Evolutionary conservation across 345 rosid species (phyloP), one percentile per base, ranked within the genome.

Genomic region (Noccaea bulbosa): DNA sequence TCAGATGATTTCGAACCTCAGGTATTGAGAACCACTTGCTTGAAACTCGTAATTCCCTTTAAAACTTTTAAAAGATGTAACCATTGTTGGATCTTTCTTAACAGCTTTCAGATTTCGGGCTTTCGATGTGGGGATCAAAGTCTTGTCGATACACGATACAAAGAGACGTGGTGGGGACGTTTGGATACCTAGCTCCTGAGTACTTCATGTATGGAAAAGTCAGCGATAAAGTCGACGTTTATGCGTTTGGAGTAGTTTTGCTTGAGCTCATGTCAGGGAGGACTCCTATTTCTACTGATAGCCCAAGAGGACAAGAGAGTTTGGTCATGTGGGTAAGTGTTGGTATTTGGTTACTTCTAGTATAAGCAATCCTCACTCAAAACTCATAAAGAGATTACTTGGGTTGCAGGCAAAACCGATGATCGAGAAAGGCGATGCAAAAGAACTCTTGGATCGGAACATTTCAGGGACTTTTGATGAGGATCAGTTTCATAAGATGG

Each of bases 171-270:
- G 95, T 91, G 15, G 97, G 99, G 49, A 94, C 99, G 41, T 94
- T 94, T 66, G 99, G 99, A 39, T 94, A 94, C 75, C 89, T 94
- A 59, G 99, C 99, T 51, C 99, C 98, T 11, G 99, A 91, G 59
- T 94, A 91, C 74, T 94, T 94, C 48, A 91, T 94, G 99, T 91
- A 83, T 10, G 99, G 99, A 16, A 91, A 91, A 82, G 84, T 91
- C 17, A 94, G 99, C 33, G 86, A 91, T 78, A 91, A 88, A 85
- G 79, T 91, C 22, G 99, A 94, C 68, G 91, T 91, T 62, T 94
- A 94, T 40, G 92, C 99, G 69, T 94, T 84, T 56, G 99, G 99
- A 11, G 91, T 91, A 37, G 93, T 94, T 55, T 77, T 94, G 47
- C 93, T 94, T 30, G 99, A 94, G 73, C 65, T 94, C 70, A 71